These are phyloP conservation scores for Lecanicillium sp. DNA, from an alignment of 2,329 filamentous ascomycete species.

Conservation along the genomic window DNA sequence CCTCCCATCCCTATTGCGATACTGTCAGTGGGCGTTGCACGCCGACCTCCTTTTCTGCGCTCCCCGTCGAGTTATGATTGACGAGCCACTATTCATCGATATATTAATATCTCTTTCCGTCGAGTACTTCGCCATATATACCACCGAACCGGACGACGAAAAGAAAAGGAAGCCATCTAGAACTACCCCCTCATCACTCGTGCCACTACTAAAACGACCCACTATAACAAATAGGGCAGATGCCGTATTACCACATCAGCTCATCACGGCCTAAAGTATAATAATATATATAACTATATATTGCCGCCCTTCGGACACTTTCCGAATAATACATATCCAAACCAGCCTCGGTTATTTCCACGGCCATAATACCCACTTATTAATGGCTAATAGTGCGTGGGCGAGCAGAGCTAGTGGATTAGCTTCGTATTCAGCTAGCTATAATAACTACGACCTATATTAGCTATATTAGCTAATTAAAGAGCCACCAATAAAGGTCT, in stretches of 20 bases:
- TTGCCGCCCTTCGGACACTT: background rate
- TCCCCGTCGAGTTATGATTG: background rate
- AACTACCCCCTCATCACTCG: background rate
- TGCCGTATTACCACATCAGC: background rate
- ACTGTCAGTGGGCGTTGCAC: background rate
- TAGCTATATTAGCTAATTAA: background rate
- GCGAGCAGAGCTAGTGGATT: background rate
- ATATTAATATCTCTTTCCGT: background rate
- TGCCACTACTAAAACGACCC: background rate
- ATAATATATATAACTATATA: constrained; percentile 2
- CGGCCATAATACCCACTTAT: background rate
- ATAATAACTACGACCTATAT: background rate
- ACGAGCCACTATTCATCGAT: background rate
- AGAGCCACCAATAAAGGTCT: constrained; percentile 1
- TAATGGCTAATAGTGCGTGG: background rate
- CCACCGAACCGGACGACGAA: background rate
- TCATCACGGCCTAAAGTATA: background rate
- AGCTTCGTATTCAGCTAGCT: background rate
- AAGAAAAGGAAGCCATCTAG: background rate
- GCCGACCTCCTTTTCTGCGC: background rate
- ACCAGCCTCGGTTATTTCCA: background rate
- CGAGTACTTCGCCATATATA: background rate
- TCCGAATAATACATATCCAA: background rate
- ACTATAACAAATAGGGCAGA: background rate
- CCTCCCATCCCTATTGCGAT: background rate